phyloP scores from a whole-genome alignment of 2,329 filamentous ascomycete species.

The Fusarium keratoplasticum region DNA sequence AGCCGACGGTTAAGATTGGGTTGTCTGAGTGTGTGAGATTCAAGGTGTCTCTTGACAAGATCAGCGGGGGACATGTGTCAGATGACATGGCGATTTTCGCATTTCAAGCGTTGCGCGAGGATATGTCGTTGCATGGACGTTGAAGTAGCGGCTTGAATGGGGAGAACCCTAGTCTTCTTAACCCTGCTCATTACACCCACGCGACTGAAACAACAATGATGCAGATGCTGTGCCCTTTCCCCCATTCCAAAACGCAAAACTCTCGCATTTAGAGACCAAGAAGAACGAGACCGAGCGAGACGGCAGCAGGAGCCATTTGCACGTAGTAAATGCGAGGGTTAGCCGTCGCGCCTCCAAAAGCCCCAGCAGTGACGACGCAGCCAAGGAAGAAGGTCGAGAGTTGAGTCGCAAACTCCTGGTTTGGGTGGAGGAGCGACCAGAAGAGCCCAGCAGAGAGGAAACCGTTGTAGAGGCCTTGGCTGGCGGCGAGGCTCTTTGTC shows the following conservation, averaged over 20 bases:
- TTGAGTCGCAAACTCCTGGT: slow-evolving; percentile 54
- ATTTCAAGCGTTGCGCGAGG: background rate
- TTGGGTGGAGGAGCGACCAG: slow-evolving; percentile 61
- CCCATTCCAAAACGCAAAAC: no score
- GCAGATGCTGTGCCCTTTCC: background rate
- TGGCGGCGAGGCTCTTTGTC: slow-evolving; percentile 59
- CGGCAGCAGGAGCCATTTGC: slow-evolving; percentile 50
- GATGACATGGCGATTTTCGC: background rate
- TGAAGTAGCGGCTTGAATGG: background rate
- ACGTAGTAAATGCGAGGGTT: slow-evolving; percentile 56
- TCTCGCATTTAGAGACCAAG: slow-evolving; percentile 29
- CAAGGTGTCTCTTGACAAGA: background rate
- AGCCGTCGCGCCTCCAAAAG: slow-evolving; percentile 58
- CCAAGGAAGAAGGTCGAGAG: slow-evolving; percentile 61
- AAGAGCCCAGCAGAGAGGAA: slow-evolving; percentile 62
- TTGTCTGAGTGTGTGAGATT: background rate
- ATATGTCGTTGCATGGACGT: background rate
- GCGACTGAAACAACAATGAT: background rate
- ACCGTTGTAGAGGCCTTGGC: slow-evolving; percentile 66
- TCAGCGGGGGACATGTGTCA: background rate
- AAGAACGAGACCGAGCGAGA: slow-evolving; percentile 47
- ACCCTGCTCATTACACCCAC: background rate
- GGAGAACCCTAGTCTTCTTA: background rate
- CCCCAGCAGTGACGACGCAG: slow-evolving; percentile 58
- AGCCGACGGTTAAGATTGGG: background rate